Base-by-base conservation (phyloP, 371 early-diverging fungal species). In the Antonospora locustae region DNA sequence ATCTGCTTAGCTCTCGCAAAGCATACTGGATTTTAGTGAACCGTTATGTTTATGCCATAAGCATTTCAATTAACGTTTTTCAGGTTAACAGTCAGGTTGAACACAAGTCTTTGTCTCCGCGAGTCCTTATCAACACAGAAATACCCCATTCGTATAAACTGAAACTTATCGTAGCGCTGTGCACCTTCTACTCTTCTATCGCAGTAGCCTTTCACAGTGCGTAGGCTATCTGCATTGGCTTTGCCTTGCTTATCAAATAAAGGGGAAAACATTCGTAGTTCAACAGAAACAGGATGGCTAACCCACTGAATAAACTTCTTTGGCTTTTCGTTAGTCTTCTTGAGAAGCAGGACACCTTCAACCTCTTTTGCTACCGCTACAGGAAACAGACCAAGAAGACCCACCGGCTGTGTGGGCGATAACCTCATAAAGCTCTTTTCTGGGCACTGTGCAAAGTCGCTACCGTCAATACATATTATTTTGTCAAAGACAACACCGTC, bases 281-380 rank as follows among this genome's bases (percentile, higher is more conserved):
- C 86, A 51, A 82, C 79, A 37, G 86, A 63, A 12, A 32, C 52
- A 55, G 78, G 74, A 55, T 85, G 81, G 20, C 84, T 85, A 14
- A 96, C 79, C 97, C 97, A 96, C 69, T 96, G 95, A 73, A 94
- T 91, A 73, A 82, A 90, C 0, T 94, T 84, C 81, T 88, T 90
- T 55, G 93, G 89, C 75, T 70, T 73, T 38, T 82, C 83, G 48
- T 72, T 45, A 3, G 30, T 48, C 16, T 48, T 34, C 22, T 61
- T 60, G 23, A 47, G 53, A 22, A 51, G 9, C 3, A 67, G 29
- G 5, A 27, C 40, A 70, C 85, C 84, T 63, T 79, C 79, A 32
- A 79, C 73, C n/a, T 85, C 81, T 16, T 78, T 78, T 1, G 79
- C 80, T 61, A 87, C 87, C 7, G 79, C 83, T 57, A 96, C 82